phyloP scores from a whole-genome alignment of 2,329 filamentous ascomycete genomes.

The Diaporthe humulicola region DNA sequence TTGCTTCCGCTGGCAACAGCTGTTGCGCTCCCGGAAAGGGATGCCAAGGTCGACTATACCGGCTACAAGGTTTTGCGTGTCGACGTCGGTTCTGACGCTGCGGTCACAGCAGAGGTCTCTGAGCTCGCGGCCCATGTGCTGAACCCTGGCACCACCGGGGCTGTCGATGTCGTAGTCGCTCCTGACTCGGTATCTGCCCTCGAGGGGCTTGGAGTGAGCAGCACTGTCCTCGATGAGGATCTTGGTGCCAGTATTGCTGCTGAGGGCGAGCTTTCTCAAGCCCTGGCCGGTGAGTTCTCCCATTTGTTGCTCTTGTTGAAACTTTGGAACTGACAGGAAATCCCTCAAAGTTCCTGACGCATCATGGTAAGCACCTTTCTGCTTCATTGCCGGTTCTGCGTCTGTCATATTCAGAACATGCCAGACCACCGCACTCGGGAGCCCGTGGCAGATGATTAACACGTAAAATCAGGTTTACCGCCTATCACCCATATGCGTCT shows the following conservation, averaged over 20 bases:
- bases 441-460: no score
- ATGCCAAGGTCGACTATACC: constrained; percentile 48
- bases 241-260: constrained; percentile 43
- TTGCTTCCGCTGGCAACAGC: constrained; percentile 11
- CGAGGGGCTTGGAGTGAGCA: constrained; percentile 44
- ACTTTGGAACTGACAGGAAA: neutral
- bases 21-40: constrained; percentile 7
- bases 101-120: constrained; percentile 28
- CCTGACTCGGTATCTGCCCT: constrained; percentile 44
- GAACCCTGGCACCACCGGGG: constrained; percentile 2
- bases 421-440: no score
- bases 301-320: neutral
- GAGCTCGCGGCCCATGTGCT: constrained; percentile 13
- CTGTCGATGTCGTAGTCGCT: constrained; percentile 45
- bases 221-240: constrained; percentile 42
- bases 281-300: neutral
- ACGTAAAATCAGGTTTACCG: constrained; percentile 55
- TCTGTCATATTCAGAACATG: no score
- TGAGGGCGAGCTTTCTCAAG: constrained; percentile 39
- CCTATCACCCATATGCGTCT: constrained; percentile 65
- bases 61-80: constrained; percentile 60
- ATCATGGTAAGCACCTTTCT: constrained; percentile 49
- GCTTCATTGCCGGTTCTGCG: no score
- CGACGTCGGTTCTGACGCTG: constrained; percentile 50
- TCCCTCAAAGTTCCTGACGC: constrained; percentile 52